Percentiles rank a stretch among this genome's conserved stretches.
Evolutionary conservation across 805 yeast species (phyloP).

Genomic region (Pichia heedii): DNA sequence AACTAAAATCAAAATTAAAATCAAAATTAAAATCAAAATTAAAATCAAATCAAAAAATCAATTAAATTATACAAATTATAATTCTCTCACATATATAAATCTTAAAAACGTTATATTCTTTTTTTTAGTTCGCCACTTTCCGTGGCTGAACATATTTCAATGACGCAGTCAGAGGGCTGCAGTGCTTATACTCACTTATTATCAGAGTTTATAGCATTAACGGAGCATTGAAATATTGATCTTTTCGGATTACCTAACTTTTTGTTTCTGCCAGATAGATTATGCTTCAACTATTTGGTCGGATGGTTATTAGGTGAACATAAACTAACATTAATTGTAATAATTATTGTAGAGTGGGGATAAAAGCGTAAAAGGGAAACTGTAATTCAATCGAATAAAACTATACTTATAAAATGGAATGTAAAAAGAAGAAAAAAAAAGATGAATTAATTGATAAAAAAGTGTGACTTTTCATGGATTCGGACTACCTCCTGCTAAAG

Average conservation of each 20-base stretch:
- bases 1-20: too few relatives aligned
- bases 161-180: conserved; percentile 49
- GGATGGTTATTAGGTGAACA: conserved; percentile 10
- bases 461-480: conserved; percentile 11
- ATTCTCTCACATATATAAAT: neutral
- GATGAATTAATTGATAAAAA: too few relatives aligned
- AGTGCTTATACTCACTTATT: conserved; percentile 30
- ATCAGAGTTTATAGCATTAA: conserved; percentile 38
- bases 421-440: too few relatives aligned
- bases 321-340: too few relatives aligned
- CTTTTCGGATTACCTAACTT: conserved; percentile 3
- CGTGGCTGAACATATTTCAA: conserved; percentile 26
- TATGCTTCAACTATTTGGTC: conserved; percentile 5
- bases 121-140: conserved; percentile 12
- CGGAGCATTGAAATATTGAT: conserved; percentile 49
- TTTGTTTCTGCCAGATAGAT: conserved; percentile 7
- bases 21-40: too few relatives aligned
- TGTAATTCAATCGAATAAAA: neutral
- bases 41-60: too few relatives aligned
- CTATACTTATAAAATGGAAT: too few relatives aligned
- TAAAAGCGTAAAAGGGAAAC: neutral
- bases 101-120: neutral
- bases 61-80: too few relatives aligned
- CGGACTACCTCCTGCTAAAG: conserved; percentile 18
- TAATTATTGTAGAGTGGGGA: too few relatives aligned